phyloP scores from a whole-genome alignment of 2,329 filamentous ascomycete species.

The Dothistroma septosporum region DNA sequence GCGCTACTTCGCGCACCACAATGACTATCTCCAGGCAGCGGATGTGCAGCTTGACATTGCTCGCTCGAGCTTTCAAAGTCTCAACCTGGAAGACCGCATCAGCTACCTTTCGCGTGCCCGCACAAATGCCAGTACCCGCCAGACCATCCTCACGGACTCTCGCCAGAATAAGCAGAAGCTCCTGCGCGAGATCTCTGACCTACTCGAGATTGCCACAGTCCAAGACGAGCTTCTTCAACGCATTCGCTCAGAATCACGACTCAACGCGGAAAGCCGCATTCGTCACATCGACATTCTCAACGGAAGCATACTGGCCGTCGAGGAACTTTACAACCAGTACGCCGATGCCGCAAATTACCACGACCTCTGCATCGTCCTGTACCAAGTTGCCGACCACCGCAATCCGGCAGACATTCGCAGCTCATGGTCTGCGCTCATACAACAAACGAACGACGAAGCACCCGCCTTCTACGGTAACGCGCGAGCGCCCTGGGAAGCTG shows the following conservation, averaged over 20 bases:
- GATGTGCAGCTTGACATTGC: constrained; percentile 79
- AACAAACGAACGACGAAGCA: constrained; percentile 56
- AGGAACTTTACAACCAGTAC: constrained; percentile 88
- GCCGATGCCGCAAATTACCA: constrained; percentile 89
- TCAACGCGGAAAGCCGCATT: constrained; percentile 58
- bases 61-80: constrained; percentile 66
- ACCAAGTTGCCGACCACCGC: constrained; percentile 85
- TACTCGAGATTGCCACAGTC: constrained; percentile 89
- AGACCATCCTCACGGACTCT: constrained; percentile 61
- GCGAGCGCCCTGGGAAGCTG: constrained; percentile 62
- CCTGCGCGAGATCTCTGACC: constrained; percentile 75
- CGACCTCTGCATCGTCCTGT: constrained; percentile 89
- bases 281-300: constrained; percentile 56
- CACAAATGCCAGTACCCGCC: constrained; percentile 83
- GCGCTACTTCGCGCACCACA: constrained; percentile 82
- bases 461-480: constrained; percentile 30
- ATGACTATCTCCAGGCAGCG: constrained; percentile 80
- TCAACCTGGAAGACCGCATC: constrained; percentile 81
- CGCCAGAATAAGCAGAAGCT: constrained; percentile 70
- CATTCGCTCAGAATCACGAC: constrained; percentile 66
- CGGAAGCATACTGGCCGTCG: constrained; percentile 71
- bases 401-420: constrained; percentile 77
- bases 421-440: constrained; percentile 80
- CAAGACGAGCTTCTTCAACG: constrained; percentile 86
- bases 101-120: constrained; percentile 86